Percentiles rank a stretch among this genome's conserved stretches.
Conservation (phyloP, 108 stramenopile species). For the Nitzschia inconspicua region DNA sequence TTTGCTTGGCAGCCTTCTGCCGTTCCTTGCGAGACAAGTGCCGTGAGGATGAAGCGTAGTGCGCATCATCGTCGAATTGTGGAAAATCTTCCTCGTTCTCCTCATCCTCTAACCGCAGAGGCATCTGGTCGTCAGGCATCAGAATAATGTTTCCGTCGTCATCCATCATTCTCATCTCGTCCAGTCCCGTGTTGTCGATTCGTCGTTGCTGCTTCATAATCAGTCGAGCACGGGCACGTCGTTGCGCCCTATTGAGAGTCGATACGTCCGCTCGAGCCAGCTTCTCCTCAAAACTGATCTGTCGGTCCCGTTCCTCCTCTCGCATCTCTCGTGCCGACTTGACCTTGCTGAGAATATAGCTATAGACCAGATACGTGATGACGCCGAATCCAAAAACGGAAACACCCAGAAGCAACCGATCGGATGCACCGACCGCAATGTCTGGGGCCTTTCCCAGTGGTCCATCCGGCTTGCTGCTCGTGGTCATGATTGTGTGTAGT, state of each 20-base stretch:
- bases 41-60: background rate
- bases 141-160: background rate
- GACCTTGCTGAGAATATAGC: constrained; percentile 17
- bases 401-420: constrained; percentile 24
- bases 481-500: too few species aligned
- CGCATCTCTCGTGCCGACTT: constrained; percentile 30
- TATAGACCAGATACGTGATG: constrained; percentile 20
- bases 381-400: constrained; percentile 29
- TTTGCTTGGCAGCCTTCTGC: constrained; percentile 58
- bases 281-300: constrained; percentile 38
- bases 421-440: constrained; percentile 29
- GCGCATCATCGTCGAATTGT: background rate
- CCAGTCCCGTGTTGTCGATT: background rate
- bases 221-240: constrained; percentile 57
- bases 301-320: constrained; percentile 16
- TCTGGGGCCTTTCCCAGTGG: constrained; percentile 25
- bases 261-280: constrained; percentile 55
- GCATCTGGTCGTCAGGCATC: background rate
- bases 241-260: constrained; percentile 57
- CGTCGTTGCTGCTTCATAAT: constrained; percentile 63
- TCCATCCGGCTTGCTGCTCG: too few species aligned
- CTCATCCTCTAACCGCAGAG: background rate
- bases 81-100: background rate
- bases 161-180: constrained; percentile 2
- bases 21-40: constrained; percentile 62